Conservation (phyloP, 2,329 filamentous ascomycete species). For the Phaeosphaeriaceae sp. region DNA sequence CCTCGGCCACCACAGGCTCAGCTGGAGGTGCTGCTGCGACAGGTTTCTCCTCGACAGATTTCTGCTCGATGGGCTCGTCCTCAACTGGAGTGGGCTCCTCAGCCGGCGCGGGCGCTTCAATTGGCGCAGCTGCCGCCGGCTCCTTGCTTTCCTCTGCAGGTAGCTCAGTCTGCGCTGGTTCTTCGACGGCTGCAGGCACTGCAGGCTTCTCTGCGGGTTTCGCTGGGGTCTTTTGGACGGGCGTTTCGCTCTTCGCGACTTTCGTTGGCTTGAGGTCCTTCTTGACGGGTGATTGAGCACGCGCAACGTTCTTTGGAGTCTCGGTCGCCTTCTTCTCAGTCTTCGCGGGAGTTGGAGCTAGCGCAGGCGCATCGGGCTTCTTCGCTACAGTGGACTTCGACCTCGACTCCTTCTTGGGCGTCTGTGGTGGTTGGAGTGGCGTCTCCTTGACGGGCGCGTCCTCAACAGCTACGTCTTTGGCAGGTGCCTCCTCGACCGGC, state of each 20-base stretch:
- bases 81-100: not conserved
- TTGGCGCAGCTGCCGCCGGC: not conserved
- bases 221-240: not conserved
- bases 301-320: not conserved
- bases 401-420: not conserved
- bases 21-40: not conserved
- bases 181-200: not conserved
- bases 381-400: not conserved
- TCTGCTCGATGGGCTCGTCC: not conserved
- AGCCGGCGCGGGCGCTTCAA: not conserved
- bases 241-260: not conserved
- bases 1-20: not conserved
- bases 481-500: not conserved
- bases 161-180: not conserved
- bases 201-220: not conserved
- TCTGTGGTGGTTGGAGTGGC: not conserved
- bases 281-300: not conserved
- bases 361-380: conserved; percentile 1
- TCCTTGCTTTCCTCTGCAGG: not conserved
- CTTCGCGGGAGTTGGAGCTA: not conserved
- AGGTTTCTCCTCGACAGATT: not conserved
- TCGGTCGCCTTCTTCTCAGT: conserved; percentile 2
- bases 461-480: conserved; percentile 7
- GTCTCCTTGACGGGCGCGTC: conserved; percentile 6
- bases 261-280: conserved; percentile 4